These are phyloP conservation scores for Trichoderma sp. DNA, from an alignment of 2,329 filamentous ascomycete species.

Conservation along the genomic window DNA sequence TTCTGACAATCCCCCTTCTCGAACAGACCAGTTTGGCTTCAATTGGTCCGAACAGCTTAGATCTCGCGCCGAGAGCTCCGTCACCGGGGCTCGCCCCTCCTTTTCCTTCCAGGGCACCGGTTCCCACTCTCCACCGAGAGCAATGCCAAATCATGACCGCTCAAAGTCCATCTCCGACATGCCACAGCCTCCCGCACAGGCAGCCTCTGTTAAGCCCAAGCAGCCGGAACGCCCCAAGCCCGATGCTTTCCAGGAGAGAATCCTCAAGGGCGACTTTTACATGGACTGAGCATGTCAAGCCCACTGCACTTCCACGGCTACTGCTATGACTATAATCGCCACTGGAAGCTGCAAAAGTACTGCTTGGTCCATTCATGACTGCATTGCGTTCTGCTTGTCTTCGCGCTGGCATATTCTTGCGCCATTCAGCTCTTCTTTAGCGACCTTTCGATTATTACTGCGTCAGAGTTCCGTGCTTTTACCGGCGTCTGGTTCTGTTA, in stretches of 20 bases:
- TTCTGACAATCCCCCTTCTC: conserved; percentile 65
- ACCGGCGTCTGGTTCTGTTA: background rate
- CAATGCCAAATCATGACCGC: conserved; percentile 57
- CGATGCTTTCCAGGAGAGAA: conserved; percentile 94
- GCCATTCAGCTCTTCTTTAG: background rate
- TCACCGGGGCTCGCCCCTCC: conserved; percentile 57
- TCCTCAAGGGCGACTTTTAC: conserved; percentile 96
- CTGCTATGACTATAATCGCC: background rate
- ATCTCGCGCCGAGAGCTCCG: conserved; percentile 81
- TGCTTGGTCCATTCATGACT: background rate
- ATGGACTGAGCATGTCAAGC: conserved; percentile 68
- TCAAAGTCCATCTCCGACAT: conserved; percentile 70
- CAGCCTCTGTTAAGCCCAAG: conserved; percentile 48
- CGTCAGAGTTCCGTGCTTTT: background rate
- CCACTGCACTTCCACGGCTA: background rate
- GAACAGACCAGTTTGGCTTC: conserved; percentile 81
- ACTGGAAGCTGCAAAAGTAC: background rate
- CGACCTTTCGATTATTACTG: background rate
- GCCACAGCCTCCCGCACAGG: conserved; percentile 57
- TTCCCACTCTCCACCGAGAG: conserved; percentile 42
- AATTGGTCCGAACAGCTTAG: conserved; percentile 97
- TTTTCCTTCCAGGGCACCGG: conserved; percentile 56
- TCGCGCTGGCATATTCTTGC: background rate
- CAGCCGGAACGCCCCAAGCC: conserved; percentile 65
- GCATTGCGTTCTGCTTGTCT: conserved; percentile 3